A percentile compares a stretch with the other conserved stretches of the same genome.
These are phyloP conservation scores for Hirschfeldia incana DNA, from an alignment of 345 rosid species.

Conservation along the genomic window DNA sequence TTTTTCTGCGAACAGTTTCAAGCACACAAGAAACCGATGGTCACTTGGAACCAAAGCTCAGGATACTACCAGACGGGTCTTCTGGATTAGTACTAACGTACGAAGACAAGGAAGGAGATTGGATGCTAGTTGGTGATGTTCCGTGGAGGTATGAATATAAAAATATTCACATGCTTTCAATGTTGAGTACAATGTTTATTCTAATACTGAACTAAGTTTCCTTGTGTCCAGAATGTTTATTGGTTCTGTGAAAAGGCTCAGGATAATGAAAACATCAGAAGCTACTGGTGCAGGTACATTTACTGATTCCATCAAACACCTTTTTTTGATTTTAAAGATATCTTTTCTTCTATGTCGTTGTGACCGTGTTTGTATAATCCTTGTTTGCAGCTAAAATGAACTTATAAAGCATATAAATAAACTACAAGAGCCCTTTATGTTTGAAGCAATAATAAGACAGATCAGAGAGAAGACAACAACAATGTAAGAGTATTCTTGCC, in stretches of 20 bases:
- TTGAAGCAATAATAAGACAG: conserved; percentile 36
- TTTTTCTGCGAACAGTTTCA: conserved; percentile 32
- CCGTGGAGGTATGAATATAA: conserved; percentile 77
- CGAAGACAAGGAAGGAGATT: conserved; percentile 96
- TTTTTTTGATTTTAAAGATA: background rate
- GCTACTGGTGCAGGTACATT: conserved; percentile 68
- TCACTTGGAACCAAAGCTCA: conserved; percentile 36
- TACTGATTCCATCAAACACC: conserved; percentile 15
- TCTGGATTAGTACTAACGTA: conserved; percentile 78
- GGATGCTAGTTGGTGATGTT: conserved; percentile 99
- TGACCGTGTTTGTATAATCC: conserved; percentile 12
- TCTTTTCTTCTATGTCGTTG: background rate
- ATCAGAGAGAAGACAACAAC: conserved; percentile 31
- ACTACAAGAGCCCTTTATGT: conserved; percentile 7
- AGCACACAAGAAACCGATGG: conserved; percentile 35
- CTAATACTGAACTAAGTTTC: background rate
- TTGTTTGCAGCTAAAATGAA: conserved; percentile 39
- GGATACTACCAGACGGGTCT: conserved; percentile 66
- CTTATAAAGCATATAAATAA: conserved; percentile 10
- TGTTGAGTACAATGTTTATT: background rate
- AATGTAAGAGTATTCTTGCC: conserved; percentile 24
- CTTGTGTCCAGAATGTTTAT: conserved; percentile 70
- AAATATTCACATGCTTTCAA: background rate
- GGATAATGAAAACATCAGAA: conserved; percentile 80
- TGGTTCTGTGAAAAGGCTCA: conserved; percentile 75